A percentile compares a stretch with the other conserved stretches of the same genome.
Conservation (phyloP, 768 basidiomycete species). For the Scleroderma bovista region DNA sequence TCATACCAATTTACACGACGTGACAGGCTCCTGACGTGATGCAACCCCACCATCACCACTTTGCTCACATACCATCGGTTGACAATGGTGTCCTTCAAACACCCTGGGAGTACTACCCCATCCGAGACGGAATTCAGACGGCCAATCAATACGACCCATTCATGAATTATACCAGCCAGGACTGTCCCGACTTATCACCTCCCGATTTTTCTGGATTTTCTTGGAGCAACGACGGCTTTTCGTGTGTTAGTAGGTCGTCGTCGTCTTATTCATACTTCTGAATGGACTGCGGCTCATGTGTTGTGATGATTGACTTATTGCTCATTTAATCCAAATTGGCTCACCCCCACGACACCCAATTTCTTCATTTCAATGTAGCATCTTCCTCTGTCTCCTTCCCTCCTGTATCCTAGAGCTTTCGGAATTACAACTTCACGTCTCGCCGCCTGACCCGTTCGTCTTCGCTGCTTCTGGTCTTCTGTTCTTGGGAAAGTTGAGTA, state of each 20-base stretch:
- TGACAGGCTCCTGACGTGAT: neutral
- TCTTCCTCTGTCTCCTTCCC: neutral
- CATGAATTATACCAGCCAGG: conserved; percentile 6
- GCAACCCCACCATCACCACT: neutral
- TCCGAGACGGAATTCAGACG: neutral
- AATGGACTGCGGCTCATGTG: neutral
- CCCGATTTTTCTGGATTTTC: conserved; percentile 16
- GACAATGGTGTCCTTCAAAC: neutral
- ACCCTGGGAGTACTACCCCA: neutral
- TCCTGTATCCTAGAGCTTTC: neutral
- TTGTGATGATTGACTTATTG: conserved; percentile 22
- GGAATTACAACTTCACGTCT: too few species aligned
- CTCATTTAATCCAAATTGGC: conserved; percentile 14
- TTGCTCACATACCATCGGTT: neutral
- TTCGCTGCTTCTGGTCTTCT: neutral
- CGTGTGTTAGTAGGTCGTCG: neutral
- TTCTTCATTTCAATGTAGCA: conserved; percentile 17
- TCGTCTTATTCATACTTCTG: conserved; percentile 15
- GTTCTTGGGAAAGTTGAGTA: conserved; percentile 30
- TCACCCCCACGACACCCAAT: conserved; percentile 7
- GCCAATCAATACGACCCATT: conserved; percentile 8
- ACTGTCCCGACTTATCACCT: conserved; percentile 4
- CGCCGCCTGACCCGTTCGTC: neutral
- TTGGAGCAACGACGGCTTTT: conserved; percentile 16
- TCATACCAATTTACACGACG: conserved; percentile 7